A percentile compares a stretch with the other conserved stretches of the same genome.
Conservation (phyloP, 2,329 filamentous ascomycete species). For the Hortaea werneckii region DNA sequence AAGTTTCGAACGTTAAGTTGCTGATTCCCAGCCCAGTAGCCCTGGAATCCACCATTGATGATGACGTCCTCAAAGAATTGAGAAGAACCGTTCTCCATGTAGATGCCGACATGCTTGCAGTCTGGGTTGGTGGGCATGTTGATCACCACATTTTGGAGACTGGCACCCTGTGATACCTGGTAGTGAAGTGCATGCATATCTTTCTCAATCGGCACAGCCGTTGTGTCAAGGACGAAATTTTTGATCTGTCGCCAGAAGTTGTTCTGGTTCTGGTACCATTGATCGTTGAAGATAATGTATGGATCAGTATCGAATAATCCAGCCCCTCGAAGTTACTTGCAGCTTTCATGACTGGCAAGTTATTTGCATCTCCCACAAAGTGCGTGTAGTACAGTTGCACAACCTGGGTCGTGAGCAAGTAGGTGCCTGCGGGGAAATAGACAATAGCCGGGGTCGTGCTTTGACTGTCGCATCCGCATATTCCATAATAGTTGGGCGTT, state of each 20-base stretch:
- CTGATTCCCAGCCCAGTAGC: slow-evolving; percentile 73
- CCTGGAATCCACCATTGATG: slow-evolving; percentile 72
- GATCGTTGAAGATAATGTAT: slow-evolving; percentile 23
- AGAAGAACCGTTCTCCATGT: slow-evolving; percentile 54
- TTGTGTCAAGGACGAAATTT: slow-evolving; percentile 48
- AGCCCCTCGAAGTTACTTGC: slow-evolving; percentile 22
- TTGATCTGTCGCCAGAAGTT: slow-evolving; percentile 48
- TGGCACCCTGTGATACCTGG: slow-evolving; percentile 56
- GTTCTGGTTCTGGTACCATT: slow-evolving; percentile 27
- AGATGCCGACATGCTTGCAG: slow-evolving; percentile 45
- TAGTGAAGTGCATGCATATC: slow-evolving; percentile 49
- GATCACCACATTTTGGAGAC: slow-evolving; percentile 50
- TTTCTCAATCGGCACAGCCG: slow-evolving; percentile 12
- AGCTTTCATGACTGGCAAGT: slow-evolving; percentile 50
- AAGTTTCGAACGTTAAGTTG: slow-evolving; percentile 80
- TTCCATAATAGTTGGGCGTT: not conserved
- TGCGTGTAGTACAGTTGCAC: slow-evolving; percentile 89
- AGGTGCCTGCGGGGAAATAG: slow-evolving; percentile 85
- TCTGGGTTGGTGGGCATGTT: slow-evolving; percentile 29
- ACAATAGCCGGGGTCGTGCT: slow-evolving; percentile 75
- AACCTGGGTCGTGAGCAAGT: slow-evolving; percentile 68
- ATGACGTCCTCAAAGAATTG: slow-evolving; percentile 74
- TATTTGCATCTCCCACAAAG: slow-evolving; percentile 69
- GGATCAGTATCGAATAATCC: slow-evolving; percentile 24
- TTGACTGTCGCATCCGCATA: slow-evolving; percentile 58